Conservation (phyloP, 805 yeast genomes). For the Monosporozyma siamensis region DNA sequence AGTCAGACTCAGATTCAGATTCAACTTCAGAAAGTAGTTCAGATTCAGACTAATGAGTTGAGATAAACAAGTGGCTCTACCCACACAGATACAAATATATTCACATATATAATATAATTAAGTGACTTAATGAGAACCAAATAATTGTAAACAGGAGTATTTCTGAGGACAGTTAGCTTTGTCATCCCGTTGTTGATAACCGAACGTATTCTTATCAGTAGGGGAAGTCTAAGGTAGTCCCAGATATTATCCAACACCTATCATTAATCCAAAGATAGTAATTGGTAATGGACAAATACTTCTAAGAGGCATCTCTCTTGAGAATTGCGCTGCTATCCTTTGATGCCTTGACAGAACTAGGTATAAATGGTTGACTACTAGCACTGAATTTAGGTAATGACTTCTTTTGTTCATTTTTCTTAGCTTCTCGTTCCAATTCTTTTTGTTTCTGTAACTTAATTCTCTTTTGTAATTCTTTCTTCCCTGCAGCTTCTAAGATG, state of each 20-base stretch:
- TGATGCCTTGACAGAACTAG: background rate
- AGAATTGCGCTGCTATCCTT: background rate
- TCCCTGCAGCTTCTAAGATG: constrained; percentile 27
- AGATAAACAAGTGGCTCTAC: too few species aligned
- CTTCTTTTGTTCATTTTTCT: background rate
- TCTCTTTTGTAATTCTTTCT: constrained; percentile 23
- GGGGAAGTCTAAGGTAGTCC: too few species aligned
- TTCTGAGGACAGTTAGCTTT: too few species aligned
- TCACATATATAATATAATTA: too few species aligned
- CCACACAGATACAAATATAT: background rate
- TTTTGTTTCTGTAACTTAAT: constrained; percentile 15
- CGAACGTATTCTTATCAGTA: too few species aligned
- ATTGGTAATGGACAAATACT: background rate
- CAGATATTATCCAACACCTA: too few species aligned
- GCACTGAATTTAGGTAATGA: background rate
- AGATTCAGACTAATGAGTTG: background rate
- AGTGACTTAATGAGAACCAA: too few species aligned
- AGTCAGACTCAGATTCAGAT: constrained; percentile 13
- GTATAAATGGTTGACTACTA: constrained; percentile 2
- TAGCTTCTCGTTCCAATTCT: constrained; percentile 7
- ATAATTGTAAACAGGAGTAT: too few species aligned
- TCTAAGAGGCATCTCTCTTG: background rate
- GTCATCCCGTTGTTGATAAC: too few species aligned
- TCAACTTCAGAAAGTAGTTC: background rate
- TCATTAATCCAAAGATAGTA: too few species aligned